Percentiles rank a stretch among this genome's conserved stretches.
These are phyloP conservation scores for Chlamydomonas applanata DNA, from an alignment of 139 green algal species.

Conservation along the genomic window DNA sequence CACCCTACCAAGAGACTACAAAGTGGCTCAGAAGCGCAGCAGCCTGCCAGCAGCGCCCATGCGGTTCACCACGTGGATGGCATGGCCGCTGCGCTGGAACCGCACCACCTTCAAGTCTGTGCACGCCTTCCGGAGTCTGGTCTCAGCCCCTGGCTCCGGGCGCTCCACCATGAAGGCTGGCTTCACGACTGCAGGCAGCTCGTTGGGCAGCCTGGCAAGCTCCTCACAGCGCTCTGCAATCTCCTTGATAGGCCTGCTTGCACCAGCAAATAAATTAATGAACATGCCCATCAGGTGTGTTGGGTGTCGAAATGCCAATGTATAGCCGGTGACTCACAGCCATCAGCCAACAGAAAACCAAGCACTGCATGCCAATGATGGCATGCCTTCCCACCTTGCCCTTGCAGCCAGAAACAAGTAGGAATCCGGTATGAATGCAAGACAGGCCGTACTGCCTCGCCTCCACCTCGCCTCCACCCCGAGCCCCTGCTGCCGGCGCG, in stretches of 20 bases:
- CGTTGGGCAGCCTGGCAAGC: slow-evolving; percentile 5
- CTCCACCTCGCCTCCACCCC: too few species aligned
- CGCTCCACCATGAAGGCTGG: slow-evolving; percentile 9
- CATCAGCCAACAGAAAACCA: neutral
- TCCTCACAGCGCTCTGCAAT: slow-evolving; percentile 13
- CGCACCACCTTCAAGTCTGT: slow-evolving; percentile 3
- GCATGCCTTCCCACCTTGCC: too few species aligned
- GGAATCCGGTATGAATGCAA: too few species aligned
- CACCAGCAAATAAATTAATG: neutral
- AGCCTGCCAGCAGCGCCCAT: neutral
- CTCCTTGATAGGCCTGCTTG: slow-evolving; percentile 3
- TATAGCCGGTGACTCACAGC: neutral
- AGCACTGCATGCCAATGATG: neutral
- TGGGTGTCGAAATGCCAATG: neutral
- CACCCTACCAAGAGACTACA: too few species aligned
- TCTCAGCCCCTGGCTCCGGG: neutral
- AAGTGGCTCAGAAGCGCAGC: slow-evolving; percentile 6
- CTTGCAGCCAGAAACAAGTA: too few species aligned
- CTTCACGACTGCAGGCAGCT: slow-evolving; percentile 3
- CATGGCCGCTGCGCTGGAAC: neutral
- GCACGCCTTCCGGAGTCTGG: slow-evolving; percentile 4
- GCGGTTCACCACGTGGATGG: slow-evolving; percentile 5
- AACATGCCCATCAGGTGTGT: too few species aligned
- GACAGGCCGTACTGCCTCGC: too few species aligned
- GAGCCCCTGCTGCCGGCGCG: too few species aligned